These are phyloP conservation scores for Trichomonascaceae sp. DNA, from an alignment of 1,139 yeast genomes.

Conservation along the genomic window DNA sequence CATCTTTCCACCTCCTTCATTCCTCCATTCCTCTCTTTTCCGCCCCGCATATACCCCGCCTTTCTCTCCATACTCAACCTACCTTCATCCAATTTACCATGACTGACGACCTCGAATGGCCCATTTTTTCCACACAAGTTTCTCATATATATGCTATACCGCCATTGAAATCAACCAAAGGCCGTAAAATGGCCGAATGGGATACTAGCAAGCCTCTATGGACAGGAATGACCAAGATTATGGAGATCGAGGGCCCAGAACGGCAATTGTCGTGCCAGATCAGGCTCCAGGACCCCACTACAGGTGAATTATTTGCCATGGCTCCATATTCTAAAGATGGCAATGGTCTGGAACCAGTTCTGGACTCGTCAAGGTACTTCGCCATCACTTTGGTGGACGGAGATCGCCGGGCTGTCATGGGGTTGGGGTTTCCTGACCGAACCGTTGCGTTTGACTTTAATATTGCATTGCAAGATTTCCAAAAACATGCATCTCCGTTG, in stretches of 20 bases:
- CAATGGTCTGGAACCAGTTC: slow-evolving; percentile 26
- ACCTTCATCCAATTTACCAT: background rate
- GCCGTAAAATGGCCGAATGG: slow-evolving; percentile 34
- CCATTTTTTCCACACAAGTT: slow-evolving; percentile 18
- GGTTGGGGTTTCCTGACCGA: slow-evolving; percentile 37
- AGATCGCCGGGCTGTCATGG: slow-evolving; percentile 33
- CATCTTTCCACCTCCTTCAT: background rate
- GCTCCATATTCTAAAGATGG: slow-evolving; percentile 31
- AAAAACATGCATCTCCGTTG: slow-evolving; percentile 25
- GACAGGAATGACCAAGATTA: slow-evolving; percentile 32
- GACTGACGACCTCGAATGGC: slow-evolving; percentile 11
- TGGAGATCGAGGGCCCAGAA: slow-evolving; percentile 26
- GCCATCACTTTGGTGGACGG: slow-evolving; percentile 32
- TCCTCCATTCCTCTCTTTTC: background rate
- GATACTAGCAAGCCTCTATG: slow-evolving; percentile 34
- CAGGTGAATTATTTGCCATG: slow-evolving; percentile 31
- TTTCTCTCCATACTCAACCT: background rate
- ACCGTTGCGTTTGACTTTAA: slow-evolving; percentile 36
- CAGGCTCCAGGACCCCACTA: slow-evolving; percentile 27
- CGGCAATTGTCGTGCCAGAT: slow-evolving; percentile 26
- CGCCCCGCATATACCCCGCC: background rate
- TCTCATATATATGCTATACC: slow-evolving; percentile 31
- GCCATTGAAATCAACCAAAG: slow-evolving; percentile 27
- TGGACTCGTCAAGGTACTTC: slow-evolving; percentile 31
- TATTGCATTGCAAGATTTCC: slow-evolving; percentile 35